Base-by-base conservation (phyloP, 2,329 filamentous ascomycete genomes). In the Monascus ruber region DNA sequence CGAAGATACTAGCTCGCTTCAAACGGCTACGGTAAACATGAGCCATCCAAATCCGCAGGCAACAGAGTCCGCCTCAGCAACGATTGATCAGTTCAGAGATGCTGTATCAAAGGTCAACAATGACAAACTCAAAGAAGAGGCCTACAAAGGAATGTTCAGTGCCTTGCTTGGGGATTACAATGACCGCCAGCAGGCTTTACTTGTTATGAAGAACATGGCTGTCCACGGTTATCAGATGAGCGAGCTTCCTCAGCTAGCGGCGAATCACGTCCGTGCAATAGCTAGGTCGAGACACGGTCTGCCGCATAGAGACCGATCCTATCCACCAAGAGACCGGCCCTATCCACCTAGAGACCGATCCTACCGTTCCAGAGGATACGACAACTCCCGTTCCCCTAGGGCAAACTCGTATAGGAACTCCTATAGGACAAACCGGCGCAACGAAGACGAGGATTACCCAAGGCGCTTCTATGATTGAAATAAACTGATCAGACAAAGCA, bases 211-310 rank as follows among this genome's bases (percentile, higher is more conserved):
- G 45, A 51, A 62, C 36, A 52, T 68, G 11, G 62, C 66, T 5
- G 56, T 62, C 33, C 62, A 67, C 43, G 69, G 70, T 5, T 73
- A 68, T 62, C 65, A 67, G 5, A 59, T 73, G 52, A 43, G 58
- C 4, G 46, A 53, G 24, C 61, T 66, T 9, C 71, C 70, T 5
- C 25, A 35, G 1, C 38, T 66, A 9, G 39, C 38, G 17, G 36
- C 38, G 4, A 35, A 27, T 5, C 34, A 58, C 24, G 53, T 51
- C 6, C 27, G 40, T 5, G 62, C 54, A 45, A 41, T 63, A 17
- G 17, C 17, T 17, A 17, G 3, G 17, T 17, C 17, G 17, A 17
- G 17, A 3, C 17, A 17, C 17, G 17, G 17, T 17, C 17, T 17
- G 17, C 17, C 17, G 17, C 17, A 17, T 17, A 17, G 17, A 17